phyloP scores from a whole-genome alignment of 1,139 yeast species.

The Yamadazyma friedrichii region DNA sequence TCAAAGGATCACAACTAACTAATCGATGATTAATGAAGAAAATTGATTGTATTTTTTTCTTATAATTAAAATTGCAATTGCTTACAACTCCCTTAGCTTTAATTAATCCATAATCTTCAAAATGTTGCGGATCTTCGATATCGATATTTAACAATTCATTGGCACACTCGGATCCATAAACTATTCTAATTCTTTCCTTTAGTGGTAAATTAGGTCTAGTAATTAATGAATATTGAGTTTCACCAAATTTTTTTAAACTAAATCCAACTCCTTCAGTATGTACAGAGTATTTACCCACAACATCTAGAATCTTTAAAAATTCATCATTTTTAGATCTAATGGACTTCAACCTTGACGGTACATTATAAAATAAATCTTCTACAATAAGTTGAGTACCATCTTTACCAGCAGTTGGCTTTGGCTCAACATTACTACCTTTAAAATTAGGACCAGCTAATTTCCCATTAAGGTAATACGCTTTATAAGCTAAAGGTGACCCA shows the following conservation, averaged over 20 bases:
- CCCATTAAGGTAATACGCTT: slow-evolving; percentile 66
- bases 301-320: slow-evolving; percentile 72
- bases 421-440: slow-evolving; percentile 35
- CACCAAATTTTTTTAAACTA: slow-evolving; percentile 77
- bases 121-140: slow-evolving; percentile 14
- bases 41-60: slow-evolving; percentile 65
- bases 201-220: slow-evolving; percentile 48
- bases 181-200: slow-evolving; percentile 67
- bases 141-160: slow-evolving; percentile 57
- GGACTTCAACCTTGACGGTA: slow-evolving; percentile 74
- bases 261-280: slow-evolving; percentile 72
- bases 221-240: slow-evolving; percentile 53
- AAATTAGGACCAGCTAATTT: slow-evolving; percentile 43
- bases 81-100: slow-evolving; percentile 62
- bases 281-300: slow-evolving; percentile 79
- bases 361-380: slow-evolving; percentile 87
- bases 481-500: slow-evolving; percentile 65
- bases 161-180: slow-evolving; percentile 73
- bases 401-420: slow-evolving; percentile 82
- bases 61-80: slow-evolving; percentile 68
- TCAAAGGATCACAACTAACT: slow-evolving; percentile 78
- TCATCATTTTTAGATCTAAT: slow-evolving; percentile 72
- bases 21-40: slow-evolving; percentile 84
- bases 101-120: slow-evolving; percentile 43
- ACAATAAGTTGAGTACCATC: slow-evolving; percentile 83